A percentile compares a stretch with the other conserved stretches of the same genome.
Conservation (phyloP, 2,329 filamentous ascomycete species). For the Hypocreales sp. region DNA sequence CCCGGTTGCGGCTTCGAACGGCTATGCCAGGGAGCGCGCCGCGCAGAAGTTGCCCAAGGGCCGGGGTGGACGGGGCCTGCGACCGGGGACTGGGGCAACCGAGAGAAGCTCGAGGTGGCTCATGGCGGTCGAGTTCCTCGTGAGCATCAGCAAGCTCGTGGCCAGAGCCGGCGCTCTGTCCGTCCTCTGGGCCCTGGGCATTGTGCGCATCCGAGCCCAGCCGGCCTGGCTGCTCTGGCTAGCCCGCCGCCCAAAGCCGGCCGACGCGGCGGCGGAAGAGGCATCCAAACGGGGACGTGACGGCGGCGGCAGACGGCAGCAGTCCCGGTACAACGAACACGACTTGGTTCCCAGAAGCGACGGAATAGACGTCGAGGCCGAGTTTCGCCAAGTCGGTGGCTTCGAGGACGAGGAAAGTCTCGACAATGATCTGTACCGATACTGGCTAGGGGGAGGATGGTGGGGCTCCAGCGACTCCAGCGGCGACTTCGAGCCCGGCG, state of each 20-base stretch:
- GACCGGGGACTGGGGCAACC: constrained; percentile 60
- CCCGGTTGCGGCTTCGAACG: constrained; percentile 27
- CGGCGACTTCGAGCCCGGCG: constrained; percentile 53
- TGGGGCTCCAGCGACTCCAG: constrained; percentile 75
- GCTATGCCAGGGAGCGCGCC: constrained; percentile 57
- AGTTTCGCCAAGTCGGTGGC: constrained; percentile 45
- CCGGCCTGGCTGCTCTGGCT: constrained; percentile 40
- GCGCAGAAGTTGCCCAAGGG: constrained; percentile 38
- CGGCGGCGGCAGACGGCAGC: not conserved
- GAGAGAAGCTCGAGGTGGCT: constrained; percentile 69
- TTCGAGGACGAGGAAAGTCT: constrained; percentile 46
- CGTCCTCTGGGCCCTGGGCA: constrained; percentile 38
- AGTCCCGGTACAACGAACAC: constrained; percentile 22
- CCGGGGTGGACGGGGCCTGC: constrained; percentile 27
- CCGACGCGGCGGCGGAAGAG: constrained; percentile 1
- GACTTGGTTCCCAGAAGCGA: constrained; percentile 41
- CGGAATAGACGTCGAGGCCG: constrained; percentile 65
- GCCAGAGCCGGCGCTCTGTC: constrained; percentile 15
- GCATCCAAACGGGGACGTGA: not conserved
- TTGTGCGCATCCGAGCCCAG: constrained; percentile 23
- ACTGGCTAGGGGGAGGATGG: constrained; percentile 72
- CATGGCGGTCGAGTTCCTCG: constrained; percentile 59
- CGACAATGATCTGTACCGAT: constrained; percentile 61
- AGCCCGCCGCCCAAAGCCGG: constrained; percentile 13
- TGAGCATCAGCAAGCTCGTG: constrained; percentile 45